Base-by-base conservation (phyloP, 371 early-diverging fungal genomes). In the Mucor circinelloides region DNA sequence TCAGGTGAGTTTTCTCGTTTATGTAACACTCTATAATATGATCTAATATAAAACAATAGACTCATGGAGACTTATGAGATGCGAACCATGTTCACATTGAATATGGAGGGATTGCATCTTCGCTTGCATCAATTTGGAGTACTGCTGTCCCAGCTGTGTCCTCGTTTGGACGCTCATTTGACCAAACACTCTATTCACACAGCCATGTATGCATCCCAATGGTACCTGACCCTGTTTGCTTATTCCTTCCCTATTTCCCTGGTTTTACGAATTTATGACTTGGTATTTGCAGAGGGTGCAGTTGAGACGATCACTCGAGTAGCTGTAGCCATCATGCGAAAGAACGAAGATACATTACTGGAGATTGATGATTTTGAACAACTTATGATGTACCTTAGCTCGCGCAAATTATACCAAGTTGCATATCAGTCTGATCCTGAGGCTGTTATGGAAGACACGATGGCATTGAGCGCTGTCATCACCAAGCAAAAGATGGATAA, bases 151-250 rank as follows among this genome's bases (percentile, higher is more conserved):
- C 95, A 96, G 63, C 85, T 72, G 31, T 82, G 95, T 73, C 98
- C 98, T 17, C 78, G 80, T 40, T 77, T 97, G n/a, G 74, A 85
- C 61, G 80, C 83, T 27, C 97, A 96, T 69, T 81, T 97, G 54
- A 75, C 78, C 13, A 66, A 80, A 63, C 88, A 95, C 66, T 89
- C 89, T 56, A 87, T 98, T 54, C 85, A 87, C 61, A 82, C 93
- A 0, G 92, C 91, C 67, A 96, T 97, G 95, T 98, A 93, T 68
- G 96, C 92, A 2, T 90, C 93, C 6, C 94, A 93, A 69, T 95
- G 97, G 97, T 96, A 96, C 78, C 85, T 98, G 79, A 96, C 99
- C 3, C 71, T 97, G 54, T 98, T 97, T 77, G 95, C 98, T 2
- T 97, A 95, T 77, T 87, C 95, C 1, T 94, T 96, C 71, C 98